These are phyloP conservation scores for Tetracladium marchalianum DNA, from an alignment of 495 filamentous ascomycete genomes.

Conservation along the genomic window DNA sequence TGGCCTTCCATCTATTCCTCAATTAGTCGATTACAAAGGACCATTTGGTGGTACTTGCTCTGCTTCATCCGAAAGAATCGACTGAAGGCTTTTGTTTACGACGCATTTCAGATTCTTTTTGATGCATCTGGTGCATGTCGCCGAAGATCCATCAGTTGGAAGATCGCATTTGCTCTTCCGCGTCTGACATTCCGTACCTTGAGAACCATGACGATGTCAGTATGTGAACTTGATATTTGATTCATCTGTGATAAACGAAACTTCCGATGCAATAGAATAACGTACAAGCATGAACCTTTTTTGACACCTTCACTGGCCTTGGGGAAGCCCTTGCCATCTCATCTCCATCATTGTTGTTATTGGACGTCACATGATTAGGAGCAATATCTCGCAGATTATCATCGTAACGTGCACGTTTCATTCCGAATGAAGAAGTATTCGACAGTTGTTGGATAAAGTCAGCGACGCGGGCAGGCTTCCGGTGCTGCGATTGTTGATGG, in stretches of 20 bases:
- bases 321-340: background rate
- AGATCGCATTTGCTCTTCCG: conserved; percentile 30
- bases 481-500: no score
- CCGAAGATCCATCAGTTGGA: conserved; percentile 9
- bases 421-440: conserved; percentile 17
- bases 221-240: background rate
- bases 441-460: no score
- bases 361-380: background rate
- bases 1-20: conserved; percentile 7
- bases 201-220: background rate
- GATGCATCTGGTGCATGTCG: conserved; percentile 24
- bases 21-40: background rate
- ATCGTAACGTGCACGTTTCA: conserved; percentile 19
- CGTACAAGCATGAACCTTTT: conserved; percentile 1
- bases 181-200: conserved; percentile 27
- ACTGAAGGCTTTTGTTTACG: conserved; percentile 27
- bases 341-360: background rate
- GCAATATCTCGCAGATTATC: no score
- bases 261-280: background rate
- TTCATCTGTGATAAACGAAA: background rate
- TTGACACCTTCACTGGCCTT: conserved; percentile 1
- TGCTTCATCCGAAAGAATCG: conserved; percentile 26
- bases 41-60: conserved; percentile 16
- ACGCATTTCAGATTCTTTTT: conserved; percentile 27
- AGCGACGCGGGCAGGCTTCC: no score